Evolutionary conservation across 2,329 filamentous ascomycete genomes (phyloP), one percentile per base, ranked within the genome.

Genomic region (Colletotrichum sp.): DNA sequence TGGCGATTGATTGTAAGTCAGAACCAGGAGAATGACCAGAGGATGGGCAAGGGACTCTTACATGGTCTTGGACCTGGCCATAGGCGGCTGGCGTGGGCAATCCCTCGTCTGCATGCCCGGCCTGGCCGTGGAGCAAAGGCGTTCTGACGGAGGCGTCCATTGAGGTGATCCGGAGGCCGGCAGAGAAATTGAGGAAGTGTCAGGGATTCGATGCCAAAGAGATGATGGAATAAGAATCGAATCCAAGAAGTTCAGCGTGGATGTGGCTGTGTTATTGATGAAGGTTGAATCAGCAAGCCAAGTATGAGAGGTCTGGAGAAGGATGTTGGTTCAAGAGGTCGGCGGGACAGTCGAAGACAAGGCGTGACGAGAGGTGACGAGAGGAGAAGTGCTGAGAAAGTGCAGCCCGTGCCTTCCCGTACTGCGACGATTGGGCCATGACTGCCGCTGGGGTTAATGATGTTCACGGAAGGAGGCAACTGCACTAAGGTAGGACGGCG

Each of bases 31-130:
- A 26, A 43, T 28, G 55, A 13, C 8, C 32, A 24, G 16, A 5
- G 9, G 9, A 69, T 3, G 15, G 24, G 26, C 18, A 21, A 43
- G 21, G n/a, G 10, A 26, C 6, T 74, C 81, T 63, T 80, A 85
- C 84, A 77, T 85, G 84, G 64, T 81, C 80, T 24, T 76, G 75
- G n/a, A 68, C 52, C 15, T 77, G 77, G 15, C 77, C 77, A 36
- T 76, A 77, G 4, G 72, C 73, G 26, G 75, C 75, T 18, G 76
- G 76, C 5, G 76, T 75, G 24, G 77, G 77, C 55, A 78, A 38
- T 15, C 75, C 72, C 18, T 69, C 58, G 32, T 26, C 60, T 10
- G 57, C 48, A 16, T 74, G 57, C 18, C 52, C 58, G 21, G 65
- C 58, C 26, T 71, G 74, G 15, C 69, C 66, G 24, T 75, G 75